These are phyloP conservation scores for Tephrocybe sp. DNA, from an alignment of 768 basidiomycete genomes.

Conservation along the genomic window DNA sequence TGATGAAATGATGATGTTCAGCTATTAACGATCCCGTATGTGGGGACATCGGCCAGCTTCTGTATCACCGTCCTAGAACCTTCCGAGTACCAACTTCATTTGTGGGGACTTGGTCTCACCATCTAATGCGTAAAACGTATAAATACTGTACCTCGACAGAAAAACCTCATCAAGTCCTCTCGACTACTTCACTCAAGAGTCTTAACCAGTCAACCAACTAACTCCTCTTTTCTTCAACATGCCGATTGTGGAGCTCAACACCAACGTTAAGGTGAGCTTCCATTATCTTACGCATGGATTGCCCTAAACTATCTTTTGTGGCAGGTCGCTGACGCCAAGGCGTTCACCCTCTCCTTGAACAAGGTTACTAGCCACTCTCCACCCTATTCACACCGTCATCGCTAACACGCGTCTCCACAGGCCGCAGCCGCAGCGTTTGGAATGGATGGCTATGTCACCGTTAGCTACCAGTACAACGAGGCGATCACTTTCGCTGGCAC, in stretches of 20 bases:
- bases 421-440: conserved; percentile 4
- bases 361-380: neutral
- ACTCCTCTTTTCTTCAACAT: neutral
- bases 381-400: no score
- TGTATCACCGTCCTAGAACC: no score
- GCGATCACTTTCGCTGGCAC: conserved; percentile 7
- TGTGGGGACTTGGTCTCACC: neutral
- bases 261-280: conserved; percentile 7
- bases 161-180: neutral
- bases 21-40: no score
- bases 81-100: no score
- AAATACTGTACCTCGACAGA: neutral
- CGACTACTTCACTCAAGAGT: neutral
- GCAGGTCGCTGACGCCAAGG: conserved; percentile 5
- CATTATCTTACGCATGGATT: neutral
- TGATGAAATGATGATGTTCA: neutral
- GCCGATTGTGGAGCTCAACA: conserved; percentile 5
- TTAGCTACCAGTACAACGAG: conserved; percentile 5
- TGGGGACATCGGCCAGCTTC: no score
- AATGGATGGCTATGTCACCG: conserved; percentile 10
- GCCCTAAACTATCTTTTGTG: neutral
- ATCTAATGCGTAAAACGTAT: neutral
- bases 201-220: neutral
- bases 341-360: neutral
- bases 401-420: neutral